Evolutionary conservation across 1,284 basidiomycete species (phyloP), one percentile per base, ranked within the genome.

Genomic region (Coniferiporia sulphurascens): DNA sequence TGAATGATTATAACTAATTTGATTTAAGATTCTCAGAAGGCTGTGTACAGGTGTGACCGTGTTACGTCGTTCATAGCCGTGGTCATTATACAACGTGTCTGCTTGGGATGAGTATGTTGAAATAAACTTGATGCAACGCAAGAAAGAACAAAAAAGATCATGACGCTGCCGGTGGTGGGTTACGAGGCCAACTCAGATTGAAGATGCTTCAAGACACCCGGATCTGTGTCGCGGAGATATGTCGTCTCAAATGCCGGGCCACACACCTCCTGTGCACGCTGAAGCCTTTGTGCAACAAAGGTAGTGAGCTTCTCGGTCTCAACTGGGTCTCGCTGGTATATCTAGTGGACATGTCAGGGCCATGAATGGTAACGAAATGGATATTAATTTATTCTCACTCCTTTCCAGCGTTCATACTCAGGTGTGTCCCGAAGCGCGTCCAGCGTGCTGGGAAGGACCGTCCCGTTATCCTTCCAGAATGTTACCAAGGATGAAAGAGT

Each of bases 351-450:
- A 60, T 9, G 46, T 43, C 60, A 15, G 61, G 52, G 54, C 60
- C 27, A 32, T 22, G 27, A 63, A 53, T 1, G 21, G 5, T 27
- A 27, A 27, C 3, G 35, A n/a, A 38, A 36, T 41, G 17, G 17
- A 3, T 21, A 51, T 32, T 32, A 21, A 51, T 15, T 22, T 45
- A 56, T 0, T 72, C 79, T 48, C 71, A 91, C 90, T 61, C 74
- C 72, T 75, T 83, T 83, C 49, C 89, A 81, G 50, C 90, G 85
- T 35, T 78, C 75, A 65, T 86, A 85, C 68, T 93, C 90, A 6
- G 81, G 73, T 0, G 86, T 89, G 3, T 78, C 83, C 70, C 87
- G 78, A 8, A 81, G 78, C 15, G 76, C 78, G 43, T 80, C 77
- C 65, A 81, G 87, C 65, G 32, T 32, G n/a, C 17, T 44, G 12